Evolutionary conservation across 1,284 basidiomycete genomes (phyloP), one percentile per base, ranked within the genome.

Genomic region (Leccinum fallax): DNA sequence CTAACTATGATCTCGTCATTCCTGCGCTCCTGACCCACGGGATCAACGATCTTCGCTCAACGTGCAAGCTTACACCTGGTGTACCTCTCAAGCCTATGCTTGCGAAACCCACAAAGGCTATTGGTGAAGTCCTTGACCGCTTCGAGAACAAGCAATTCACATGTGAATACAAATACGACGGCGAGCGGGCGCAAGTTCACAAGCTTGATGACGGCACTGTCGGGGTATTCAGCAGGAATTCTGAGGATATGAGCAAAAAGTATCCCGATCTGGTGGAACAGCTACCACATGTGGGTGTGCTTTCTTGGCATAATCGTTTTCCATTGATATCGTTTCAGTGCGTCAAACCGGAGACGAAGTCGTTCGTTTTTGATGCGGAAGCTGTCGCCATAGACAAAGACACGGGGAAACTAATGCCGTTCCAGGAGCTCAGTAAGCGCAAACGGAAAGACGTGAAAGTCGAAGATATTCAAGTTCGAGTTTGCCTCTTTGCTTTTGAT

Each of bases 141-240:
- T 99, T 99, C 71, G 97, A 99, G 76, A 90, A 89, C 70, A 95
- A 96, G 76, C 86, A 85, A 54, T 99, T 99, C 75, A 98, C 97
- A 5, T 99, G 97, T 79, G 97, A 99, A 80, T 99, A 98, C 80
- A 99, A 99, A 78, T 99, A 99, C 71, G 97, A 99, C 69, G 97
- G 97, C 9, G 97, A 99, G 77, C 89, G 97, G 58, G 97, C 97
- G 13, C 70, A 93, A 85, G 90, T 96, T 3, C 95, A 98, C 76
- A 87, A 83, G 73, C 79, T 94, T 52, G 85, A 88, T 53, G 85
- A 94, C 70, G 95, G 94, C 2, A 85, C 82, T 8, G 86, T 99
- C 36, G 84, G 85, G 13, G 90, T 99, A 43, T 99, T 98, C 78
- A 97, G 94, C 76, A 83, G 97, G 57, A 99, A 99, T 77, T 97